Conservation (phyloP, 148 eudicot genomes). For the Amaranthus hypochondriacus region DNA sequence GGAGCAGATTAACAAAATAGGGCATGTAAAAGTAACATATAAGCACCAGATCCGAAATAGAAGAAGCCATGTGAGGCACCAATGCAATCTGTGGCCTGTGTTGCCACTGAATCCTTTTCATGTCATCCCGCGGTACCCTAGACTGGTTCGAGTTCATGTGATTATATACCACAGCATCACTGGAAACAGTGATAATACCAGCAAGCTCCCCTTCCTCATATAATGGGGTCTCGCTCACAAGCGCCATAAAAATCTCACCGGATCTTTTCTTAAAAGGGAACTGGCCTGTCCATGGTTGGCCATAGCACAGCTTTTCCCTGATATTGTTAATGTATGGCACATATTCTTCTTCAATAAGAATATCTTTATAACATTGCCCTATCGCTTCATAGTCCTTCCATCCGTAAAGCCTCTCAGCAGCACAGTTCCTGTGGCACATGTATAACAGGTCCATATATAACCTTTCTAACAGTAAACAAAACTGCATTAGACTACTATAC, state of each 20-base stretch:
- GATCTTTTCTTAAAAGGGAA: conserved; percentile 67
- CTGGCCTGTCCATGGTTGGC: conserved; percentile 81
- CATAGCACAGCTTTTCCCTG: conserved; percentile 41
- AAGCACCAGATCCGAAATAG: conserved; percentile 80
- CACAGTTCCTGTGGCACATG: conserved; percentile 48
- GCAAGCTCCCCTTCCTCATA: conserved; percentile 76
- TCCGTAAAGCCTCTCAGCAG: conserved; percentile 82
- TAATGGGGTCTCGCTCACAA: conserved; percentile 66
- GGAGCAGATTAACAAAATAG: neutral
- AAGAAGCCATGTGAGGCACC: conserved; percentile 56
- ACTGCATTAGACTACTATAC: neutral
- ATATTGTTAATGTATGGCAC: conserved; percentile 33
- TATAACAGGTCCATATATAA: neutral
- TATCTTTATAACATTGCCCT: conserved; percentile 42
- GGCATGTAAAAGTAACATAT: conserved; percentile 21
- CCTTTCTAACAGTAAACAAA: neutral
- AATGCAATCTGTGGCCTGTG: conserved; percentile 54
- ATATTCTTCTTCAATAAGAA: conserved; percentile 52
- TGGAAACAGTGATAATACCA: conserved; percentile 81
- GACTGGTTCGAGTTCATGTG: conserved; percentile 34
- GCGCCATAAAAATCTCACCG: conserved; percentile 62
- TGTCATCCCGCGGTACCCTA: conserved; percentile 30
- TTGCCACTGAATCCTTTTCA: conserved; percentile 53
- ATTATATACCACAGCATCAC: conserved; percentile 70
- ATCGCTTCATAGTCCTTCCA: conserved; percentile 63